Evolutionary conservation across 2,329 filamentous ascomycete species (phyloP).

Genomic region (Sporothrix brasiliensis): DNA sequence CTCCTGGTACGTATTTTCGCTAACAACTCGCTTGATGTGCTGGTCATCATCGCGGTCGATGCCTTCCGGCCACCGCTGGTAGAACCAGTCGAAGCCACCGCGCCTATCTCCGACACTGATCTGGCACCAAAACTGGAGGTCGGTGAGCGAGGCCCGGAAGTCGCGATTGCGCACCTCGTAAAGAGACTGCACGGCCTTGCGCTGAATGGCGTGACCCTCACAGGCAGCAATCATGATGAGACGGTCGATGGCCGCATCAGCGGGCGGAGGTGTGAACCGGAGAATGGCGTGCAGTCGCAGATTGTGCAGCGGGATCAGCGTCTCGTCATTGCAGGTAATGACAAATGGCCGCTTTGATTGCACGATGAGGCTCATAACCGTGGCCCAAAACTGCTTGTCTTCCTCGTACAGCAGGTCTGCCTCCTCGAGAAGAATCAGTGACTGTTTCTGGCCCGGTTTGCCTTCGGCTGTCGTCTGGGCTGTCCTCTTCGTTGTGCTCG

Average conservation of each 20-base stretch:
- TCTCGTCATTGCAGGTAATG: constrained; percentile 92
- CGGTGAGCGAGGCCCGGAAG: constrained; percentile 76
- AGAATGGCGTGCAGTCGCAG: constrained; percentile 86
- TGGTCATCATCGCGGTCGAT: constrained; percentile 69
- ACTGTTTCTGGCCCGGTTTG: constrained; percentile 74
- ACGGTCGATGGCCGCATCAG: constrained; percentile 73
- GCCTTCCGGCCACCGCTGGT: constrained; percentile 73
- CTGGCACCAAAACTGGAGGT: constrained; percentile 96
- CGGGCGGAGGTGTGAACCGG: constrained; percentile 67
- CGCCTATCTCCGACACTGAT: constrained; percentile 89
- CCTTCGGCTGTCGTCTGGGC: constrained; percentile 38
- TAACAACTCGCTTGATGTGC: constrained; percentile 74
- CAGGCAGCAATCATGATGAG: constrained; percentile 80
- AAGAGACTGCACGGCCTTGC: constrained; percentile 67
- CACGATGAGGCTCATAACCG: constrained; percentile 73
- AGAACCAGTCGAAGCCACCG: constrained; percentile 88
- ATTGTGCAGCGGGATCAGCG: constrained; percentile 71
- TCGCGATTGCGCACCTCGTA: constrained; percentile 72
- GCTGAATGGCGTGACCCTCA: constrained; percentile 79
- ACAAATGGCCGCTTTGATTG: constrained; percentile 91
- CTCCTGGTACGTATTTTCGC: constrained; percentile 72
- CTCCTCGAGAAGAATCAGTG: constrained; percentile 90
- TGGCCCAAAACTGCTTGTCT: constrained; percentile 92
- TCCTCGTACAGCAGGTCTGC: constrained; percentile 93
- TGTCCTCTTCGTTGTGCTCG: constrained; percentile 36